Base-by-base conservation (phyloP, 495 filamentous ascomycete species). In the Xylaria palmicola region DNA sequence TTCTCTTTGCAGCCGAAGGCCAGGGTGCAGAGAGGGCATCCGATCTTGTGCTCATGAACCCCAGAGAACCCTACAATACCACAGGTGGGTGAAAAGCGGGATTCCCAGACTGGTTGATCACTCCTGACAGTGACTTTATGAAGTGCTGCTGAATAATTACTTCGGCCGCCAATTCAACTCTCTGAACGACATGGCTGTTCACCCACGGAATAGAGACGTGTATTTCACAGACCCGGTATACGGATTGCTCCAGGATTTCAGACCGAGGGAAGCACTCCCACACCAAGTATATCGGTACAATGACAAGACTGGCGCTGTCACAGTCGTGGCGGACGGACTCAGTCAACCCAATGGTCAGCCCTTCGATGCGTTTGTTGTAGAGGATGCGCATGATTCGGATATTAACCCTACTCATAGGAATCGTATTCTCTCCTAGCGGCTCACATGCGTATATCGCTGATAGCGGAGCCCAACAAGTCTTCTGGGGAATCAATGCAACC, bases 171-270 rank as follows among this genome's bases (percentile, higher is more conserved):
- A 81, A 29, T 87, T 88, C 71, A 87, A 85, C 62, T 83, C 81
- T 12, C 73, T 86, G 24, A 87, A 86, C 56, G 85, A 88, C 66
- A 75, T 82, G 0, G 74, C 78, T 5, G 74, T 87, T 51, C 70
- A 79, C 60, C 75, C 75, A 1, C 63, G 59, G 9, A 86, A 84
- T 63, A 79, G 80, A 5, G 76, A 80, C 15, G 72, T 88, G 30
- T 88, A 86, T 75, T 87, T 88, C 59, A 88, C 85, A 1, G 85
- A 88, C 66, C 83, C 84, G 1, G 76, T 74, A n/a, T 88, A 88
- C 60, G 85, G 85, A 8, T 75, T 75, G 52, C 75, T 84, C 34
- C 81, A 87, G 60, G 79, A 83, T 5, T 86, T 83, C 70, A 75
- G 85, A 13, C 82, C 79, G 0, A 53, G 56, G 0, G 84, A 83